Conservation (phyloP, 306 rosid genomes). For the Cyclanthera cordifolia region DNA sequence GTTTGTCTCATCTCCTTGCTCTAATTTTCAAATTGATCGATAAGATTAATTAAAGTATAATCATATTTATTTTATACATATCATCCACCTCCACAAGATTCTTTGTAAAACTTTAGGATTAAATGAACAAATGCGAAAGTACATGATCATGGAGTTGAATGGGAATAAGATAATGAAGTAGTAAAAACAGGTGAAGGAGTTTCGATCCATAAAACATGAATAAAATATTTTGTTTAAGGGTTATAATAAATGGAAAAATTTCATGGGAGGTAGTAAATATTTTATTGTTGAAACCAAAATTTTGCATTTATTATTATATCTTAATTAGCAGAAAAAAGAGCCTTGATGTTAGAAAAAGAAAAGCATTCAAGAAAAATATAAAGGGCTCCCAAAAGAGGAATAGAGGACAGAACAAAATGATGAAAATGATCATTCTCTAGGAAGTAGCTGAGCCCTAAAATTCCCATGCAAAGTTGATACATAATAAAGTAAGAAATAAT, state of each 20-base stretch:
- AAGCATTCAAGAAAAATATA: slow-evolving; percentile 19
- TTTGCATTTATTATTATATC: neutral
- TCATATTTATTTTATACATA: too few species aligned
- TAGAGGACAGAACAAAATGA: slow-evolving; percentile 31
- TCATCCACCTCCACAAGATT: too few species aligned
- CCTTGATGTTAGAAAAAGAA: slow-evolving; percentile 10
- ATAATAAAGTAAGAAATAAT: neutral
- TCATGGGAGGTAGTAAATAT: neutral
- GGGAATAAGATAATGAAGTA: too few species aligned
- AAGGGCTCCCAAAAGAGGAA: slow-evolving; percentile 41
- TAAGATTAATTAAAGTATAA: too few species aligned
- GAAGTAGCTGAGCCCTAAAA: slow-evolving; percentile 15
- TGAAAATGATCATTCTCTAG: slow-evolving; percentile 23
- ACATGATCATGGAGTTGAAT: too few species aligned
- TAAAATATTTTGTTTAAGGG: too few species aligned
- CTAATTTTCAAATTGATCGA: too few species aligned
- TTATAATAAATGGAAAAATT: neutral
- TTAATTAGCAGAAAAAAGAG: neutral
- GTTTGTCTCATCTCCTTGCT: too few species aligned
- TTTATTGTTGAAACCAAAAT: neutral
- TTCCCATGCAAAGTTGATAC: slow-evolving; percentile 36
- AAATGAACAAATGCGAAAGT: too few species aligned
- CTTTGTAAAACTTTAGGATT: too few species aligned
- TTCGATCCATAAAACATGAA: too few species aligned
- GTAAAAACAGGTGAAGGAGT: too few species aligned